Base-by-base conservation (phyloP, 805 yeast species). In the Wickerhamiella azyma region DNA sequence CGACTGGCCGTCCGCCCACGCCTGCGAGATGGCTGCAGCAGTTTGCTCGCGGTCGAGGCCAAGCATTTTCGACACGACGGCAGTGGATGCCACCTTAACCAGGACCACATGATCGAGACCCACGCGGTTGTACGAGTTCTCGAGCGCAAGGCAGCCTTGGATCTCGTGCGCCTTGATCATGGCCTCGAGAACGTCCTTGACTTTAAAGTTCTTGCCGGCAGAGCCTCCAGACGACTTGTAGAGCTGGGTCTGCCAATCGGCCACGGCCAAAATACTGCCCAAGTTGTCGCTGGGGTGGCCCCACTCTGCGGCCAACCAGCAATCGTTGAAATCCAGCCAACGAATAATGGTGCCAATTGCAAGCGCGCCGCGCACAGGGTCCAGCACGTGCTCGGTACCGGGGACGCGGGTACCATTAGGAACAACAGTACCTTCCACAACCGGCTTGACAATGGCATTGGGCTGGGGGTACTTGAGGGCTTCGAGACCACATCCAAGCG, bases 261-360 rank as follows among this genome's bases (percentile, higher is more conserved):
- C 72, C 29, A 76, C 75, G 1, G 80, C 76, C 11, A 75, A 58
- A 48, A 75, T 74, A 43, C 77, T 76, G 40, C 79, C 80, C 43
- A 75, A 54, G 58, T 75, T 75, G 55, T 75, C 81, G 28, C 77
- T 71, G 19, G 80, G 81, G 58, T 75, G 81, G 3, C 81, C 81
- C 80, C 81, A 75, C 58, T 76, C 80, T n/a, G 78, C 79, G 41
- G 80, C 81, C 36, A 75, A 60, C 80, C 80, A 75, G 59, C 80
- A 75, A 56, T 75, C 80, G 51, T 75, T 75, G 63, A 68, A 75
- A 53, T 75, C 81, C 47, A 75, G 60, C 80, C 80, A 75, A 48
- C 81, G 66, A 53, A 75, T 72, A 48, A 70, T 59, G 17, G 78
- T 70, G 9, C 79, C 79, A 48, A 74, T 71, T 37, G 73, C 62